Evolutionary conservation across 2,329 filamentous ascomycete genomes (phyloP).

Genomic region (Tolypocladium amazonense): DNA sequence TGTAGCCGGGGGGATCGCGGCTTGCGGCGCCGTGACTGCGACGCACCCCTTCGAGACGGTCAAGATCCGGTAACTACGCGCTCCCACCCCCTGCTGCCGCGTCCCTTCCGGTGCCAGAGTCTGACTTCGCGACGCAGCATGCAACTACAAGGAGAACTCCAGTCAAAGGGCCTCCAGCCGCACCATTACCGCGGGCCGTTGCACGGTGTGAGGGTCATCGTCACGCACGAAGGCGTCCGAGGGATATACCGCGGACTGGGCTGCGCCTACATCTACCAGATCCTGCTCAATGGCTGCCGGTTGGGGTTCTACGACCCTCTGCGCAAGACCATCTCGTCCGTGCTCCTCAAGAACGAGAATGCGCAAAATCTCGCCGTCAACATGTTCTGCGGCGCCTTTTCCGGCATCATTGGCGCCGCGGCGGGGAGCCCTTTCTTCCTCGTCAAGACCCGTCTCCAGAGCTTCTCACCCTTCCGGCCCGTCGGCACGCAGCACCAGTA

Average conservation of each 20-base stretch:
- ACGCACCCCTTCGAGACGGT: constrained; percentile 98
- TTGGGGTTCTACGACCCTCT: constrained; percentile 97
- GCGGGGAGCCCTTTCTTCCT: constrained; percentile 95
- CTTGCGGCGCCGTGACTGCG: constrained; percentile 92
- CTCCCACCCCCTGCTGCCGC: not conserved
- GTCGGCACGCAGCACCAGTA: constrained; percentile 97
- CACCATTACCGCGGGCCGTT: constrained; percentile 85
- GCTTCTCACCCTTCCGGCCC: constrained; percentile 81
- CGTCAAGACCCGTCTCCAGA: constrained; percentile 92
- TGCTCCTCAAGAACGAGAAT: constrained; percentile 61
- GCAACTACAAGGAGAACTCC: constrained; percentile 92
- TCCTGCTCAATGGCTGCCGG: constrained; percentile 91
- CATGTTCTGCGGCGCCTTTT: constrained; percentile 82
- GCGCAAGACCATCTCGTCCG: constrained; percentile 57
- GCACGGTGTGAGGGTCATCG: constrained; percentile 82
- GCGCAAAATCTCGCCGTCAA: constrained; percentile 83
- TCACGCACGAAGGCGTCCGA: constrained; percentile 76
- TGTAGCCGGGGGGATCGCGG: constrained; percentile 90
- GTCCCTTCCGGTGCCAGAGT: not conserved
- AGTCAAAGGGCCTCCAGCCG: constrained; percentile 73
- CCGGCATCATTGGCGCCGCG: constrained; percentile 85
- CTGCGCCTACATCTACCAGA: constrained; percentile 91
- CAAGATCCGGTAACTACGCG: constrained; percentile 71
- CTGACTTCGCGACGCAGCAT: constrained; percentile 42
- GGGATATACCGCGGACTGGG: constrained; percentile 85